Evolutionary conservation across 306 rosid genomes (phyloP).

Genomic region (Acacia confusa): DNA sequence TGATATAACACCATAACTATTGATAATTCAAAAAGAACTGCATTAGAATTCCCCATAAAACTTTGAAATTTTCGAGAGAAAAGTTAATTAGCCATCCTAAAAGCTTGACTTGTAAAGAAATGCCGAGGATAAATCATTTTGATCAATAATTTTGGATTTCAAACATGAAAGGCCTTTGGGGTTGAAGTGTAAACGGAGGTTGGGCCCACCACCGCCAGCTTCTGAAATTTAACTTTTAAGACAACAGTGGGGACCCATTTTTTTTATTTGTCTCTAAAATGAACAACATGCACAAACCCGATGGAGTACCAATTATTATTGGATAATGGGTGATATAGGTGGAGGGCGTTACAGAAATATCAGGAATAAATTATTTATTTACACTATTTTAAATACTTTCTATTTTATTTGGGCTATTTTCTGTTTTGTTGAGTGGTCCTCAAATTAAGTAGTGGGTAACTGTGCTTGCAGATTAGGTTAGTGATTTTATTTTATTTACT

Average conservation of each 20-base stretch:
- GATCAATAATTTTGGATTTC: neutral
- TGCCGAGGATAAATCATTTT: neutral
- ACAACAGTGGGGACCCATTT: neutral
- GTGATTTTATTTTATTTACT: too few relatives aligned
- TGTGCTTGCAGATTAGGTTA: neutral
- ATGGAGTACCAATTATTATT: neutral
- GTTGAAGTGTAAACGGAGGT: constrained; percentile 17
- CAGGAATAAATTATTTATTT: neutral
- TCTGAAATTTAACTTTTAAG: constrained; percentile 17
- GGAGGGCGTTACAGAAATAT: too few relatives aligned
- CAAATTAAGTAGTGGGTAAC: neutral
- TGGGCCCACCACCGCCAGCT: constrained; percentile 15
- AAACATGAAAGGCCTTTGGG: neutral
- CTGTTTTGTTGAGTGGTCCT: neutral
- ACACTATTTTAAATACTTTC: too few relatives aligned
- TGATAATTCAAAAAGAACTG: constrained; percentile 30
- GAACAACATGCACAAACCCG: constrained; percentile 9
- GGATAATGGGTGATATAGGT: neutral
- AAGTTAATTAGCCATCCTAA: constrained; percentile 28
- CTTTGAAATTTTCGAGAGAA: constrained; percentile 20
- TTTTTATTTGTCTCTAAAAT: neutral
- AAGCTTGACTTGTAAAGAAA: constrained; percentile 1
- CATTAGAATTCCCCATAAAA: constrained; percentile 33
- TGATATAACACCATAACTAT: constrained; percentile 89
- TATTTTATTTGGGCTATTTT: neutral